Conservation (phyloP, 345 rosid species). For the Aethionema arabicum region DNA sequence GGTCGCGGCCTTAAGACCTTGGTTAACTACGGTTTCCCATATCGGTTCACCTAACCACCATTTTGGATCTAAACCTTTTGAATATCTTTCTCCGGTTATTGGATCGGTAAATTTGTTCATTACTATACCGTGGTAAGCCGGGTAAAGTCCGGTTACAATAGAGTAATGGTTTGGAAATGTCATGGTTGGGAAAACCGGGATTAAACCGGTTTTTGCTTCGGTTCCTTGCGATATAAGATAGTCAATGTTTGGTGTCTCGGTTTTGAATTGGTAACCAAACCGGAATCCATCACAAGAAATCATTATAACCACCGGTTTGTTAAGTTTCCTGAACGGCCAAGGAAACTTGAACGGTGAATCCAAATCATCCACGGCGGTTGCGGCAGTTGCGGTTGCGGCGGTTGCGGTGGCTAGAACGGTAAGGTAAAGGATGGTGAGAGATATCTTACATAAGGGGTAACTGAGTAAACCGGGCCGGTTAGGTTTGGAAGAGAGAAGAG, state of each 20-base stretch:
- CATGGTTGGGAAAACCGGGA: conserved; percentile 75
- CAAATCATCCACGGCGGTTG: conserved; percentile 9
- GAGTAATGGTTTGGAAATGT: conserved; percentile 84
- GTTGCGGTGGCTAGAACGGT: conserved; percentile 50
- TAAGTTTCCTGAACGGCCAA: conserved; percentile 59
- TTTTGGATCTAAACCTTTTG: conserved; percentile 66
- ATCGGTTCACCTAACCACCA: conserved; percentile 97
- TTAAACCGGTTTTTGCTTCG: conserved; percentile 68
- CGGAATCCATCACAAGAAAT: conserved; percentile 81
- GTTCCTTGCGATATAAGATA: conserved; percentile 64
- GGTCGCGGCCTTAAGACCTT: conserved; percentile 69
- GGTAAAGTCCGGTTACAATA: conserved; percentile 75
- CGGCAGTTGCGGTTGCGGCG: conserved; percentile 29
- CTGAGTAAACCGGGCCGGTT: neutral
- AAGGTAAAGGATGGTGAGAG: conserved; percentile 48
- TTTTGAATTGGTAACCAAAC: conserved; percentile 80
- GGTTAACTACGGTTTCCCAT: conserved; percentile 85
- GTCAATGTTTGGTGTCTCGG: conserved; percentile 57
- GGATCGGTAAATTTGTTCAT: conserved; percentile 64
- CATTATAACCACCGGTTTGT: conserved; percentile 55
- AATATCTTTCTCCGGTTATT: conserved; percentile 44
- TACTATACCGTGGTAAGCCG: conserved; percentile 68
- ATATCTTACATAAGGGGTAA: neutral
- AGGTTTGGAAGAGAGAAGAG: conserved; percentile 7
- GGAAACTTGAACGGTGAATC: conserved; percentile 28